Base-by-base conservation (phyloP, 192 early-diverging fungal genomes). In the Umbelopsis ramanniana region DNA sequence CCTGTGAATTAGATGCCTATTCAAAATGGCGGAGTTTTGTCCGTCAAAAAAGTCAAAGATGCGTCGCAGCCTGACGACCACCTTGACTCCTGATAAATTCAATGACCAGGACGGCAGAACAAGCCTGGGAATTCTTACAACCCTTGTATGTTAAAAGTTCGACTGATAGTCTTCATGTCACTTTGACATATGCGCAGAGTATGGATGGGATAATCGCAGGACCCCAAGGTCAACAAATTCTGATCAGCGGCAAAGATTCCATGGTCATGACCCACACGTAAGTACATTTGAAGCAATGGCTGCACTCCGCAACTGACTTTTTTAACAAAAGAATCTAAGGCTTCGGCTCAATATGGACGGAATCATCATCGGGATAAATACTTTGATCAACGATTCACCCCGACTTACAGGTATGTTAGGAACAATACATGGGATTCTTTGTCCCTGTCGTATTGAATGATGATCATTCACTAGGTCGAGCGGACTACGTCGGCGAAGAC, bases 211-310 rank as follows among this genome's bases (percentile, higher is more conserved):
- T 29, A 38, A 63, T 63, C 26, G 57, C 57, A 17, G 57, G 57
- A 6, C 57, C 57, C 11, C 10, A 37, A 7, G 57, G 57, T 14
- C 15, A 63, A 29, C 57, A 63, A 14, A 63, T 63, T 26, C 33
- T 17, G 33, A 19, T 63, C 6, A 63, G 57, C 26, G 23, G 24
- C 10, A 63, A 63, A 37, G 57, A 63, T 29, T 63, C 57, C 15
- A 63, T 63, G 57, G 15, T 26, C 24, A 63, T 63, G 57, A 63
- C 57, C 29, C 57, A 63, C 57, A 37, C 29, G 57, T 63, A 63
- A 63, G 33, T 26, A 54, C 26, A 29, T 22, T 6, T 14, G 26
- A 29, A 29, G 22, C 22, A 8, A 22, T 6, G 22, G 4, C 12
- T 22, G 23, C 3, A 22, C 5, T 26, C 53, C 12, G 6, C 23